Conservation (phyloP, 108 stramenopile genomes). For the Cyclotella atomus region DNA sequence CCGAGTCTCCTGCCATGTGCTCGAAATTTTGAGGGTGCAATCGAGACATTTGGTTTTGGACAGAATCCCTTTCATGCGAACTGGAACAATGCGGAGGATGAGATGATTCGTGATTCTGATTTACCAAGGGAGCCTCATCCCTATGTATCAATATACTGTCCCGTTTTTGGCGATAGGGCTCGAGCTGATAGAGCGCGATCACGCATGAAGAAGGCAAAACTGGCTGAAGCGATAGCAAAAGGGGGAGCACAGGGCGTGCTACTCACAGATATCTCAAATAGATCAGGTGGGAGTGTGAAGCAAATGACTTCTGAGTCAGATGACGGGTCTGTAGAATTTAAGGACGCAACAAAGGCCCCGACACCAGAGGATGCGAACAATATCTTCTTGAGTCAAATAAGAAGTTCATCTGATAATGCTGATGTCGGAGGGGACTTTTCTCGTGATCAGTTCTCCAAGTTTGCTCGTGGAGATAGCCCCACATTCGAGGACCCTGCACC, state of each 20-base stretch:
- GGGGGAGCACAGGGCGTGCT: not conserved
- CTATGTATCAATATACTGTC: conserved; percentile 60
- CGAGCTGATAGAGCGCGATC: conserved; percentile 38
- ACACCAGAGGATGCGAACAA: conserved; percentile 2
- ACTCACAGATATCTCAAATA: not conserved
- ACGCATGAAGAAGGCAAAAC: conserved; percentile 35
- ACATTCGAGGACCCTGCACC: conserved; percentile 2
- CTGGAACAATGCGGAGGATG: conserved; percentile 17
- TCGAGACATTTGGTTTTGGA: conserved; percentile 80
- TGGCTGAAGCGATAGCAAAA: conserved; percentile 4
- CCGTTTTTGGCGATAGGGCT: conserved; percentile 62
- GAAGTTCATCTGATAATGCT: not conserved
- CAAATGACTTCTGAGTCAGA: not conserved
- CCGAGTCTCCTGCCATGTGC: conserved; percentile 37
- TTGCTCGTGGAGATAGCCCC: conserved; percentile 55
- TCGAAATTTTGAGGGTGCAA: conserved; percentile 75
- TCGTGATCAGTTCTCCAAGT: conserved; percentile 62
- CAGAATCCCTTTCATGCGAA: conserved; percentile 48
- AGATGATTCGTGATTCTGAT: not conserved
- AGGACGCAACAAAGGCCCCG: not conserved
- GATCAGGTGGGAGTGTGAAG: not conserved
- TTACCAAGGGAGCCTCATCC: conserved; percentile 30
- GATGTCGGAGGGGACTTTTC: conserved; percentile 25
- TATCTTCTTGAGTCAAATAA: not conserved
- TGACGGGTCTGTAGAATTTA: not conserved